A percentile compares a stretch with the other conserved stretches of the same genome.
phyloP scores from a whole-genome alignment of 2,329 filamentous ascomycete species.

The Aspergillus texensis region DNA sequence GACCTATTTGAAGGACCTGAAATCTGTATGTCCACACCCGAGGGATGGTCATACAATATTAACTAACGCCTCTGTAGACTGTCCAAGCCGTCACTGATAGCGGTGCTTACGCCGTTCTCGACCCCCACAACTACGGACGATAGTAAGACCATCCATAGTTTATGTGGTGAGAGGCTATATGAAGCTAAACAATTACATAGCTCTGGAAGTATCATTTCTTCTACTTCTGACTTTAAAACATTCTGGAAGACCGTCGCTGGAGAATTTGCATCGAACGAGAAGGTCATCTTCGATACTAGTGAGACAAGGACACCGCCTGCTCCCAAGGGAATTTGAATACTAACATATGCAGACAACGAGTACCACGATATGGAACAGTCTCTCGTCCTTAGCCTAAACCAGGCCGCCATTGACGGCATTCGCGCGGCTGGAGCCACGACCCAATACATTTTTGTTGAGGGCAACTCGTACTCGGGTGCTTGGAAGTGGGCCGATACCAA shows the following conservation, averaged over 20 bases:
- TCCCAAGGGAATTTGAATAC: background rate
- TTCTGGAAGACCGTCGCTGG: slow-evolving; percentile 62
- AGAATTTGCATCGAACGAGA: slow-evolving; percentile 56
- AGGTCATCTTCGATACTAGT: slow-evolving; percentile 66
- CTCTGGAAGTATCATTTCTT: slow-evolving; percentile 31
- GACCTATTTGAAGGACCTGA: slow-evolving; percentile 48
- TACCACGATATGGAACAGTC: slow-evolving; percentile 65
- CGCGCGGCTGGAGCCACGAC: slow-evolving; percentile 59
- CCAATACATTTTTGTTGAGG: slow-evolving; percentile 63
- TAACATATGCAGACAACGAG: slow-evolving; percentile 57
- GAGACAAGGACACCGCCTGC: slow-evolving; percentile 5
- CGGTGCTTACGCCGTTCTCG: slow-evolving; percentile 57
- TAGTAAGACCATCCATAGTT: slow-evolving; percentile 24
- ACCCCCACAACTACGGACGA: slow-evolving; percentile 64
- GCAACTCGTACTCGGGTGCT: slow-evolving; percentile 52
- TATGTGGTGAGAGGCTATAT: background rate
- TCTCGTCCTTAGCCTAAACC: slow-evolving; percentile 63
- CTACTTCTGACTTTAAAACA: slow-evolving; percentile 56
- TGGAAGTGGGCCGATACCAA: slow-evolving; percentile 53
- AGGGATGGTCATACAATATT: background rate
- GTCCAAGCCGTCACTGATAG: slow-evolving; percentile 45
- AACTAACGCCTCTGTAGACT: slow-evolving; percentile 24
- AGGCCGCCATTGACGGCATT: slow-evolving; percentile 65
- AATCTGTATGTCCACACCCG: slow-evolving; percentile 16
- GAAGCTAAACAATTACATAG: slow-evolving; percentile 1